Percentiles rank a stretch among this genome's conserved stretches.
Conservation (phyloP, 345 rosid genomes). For the Aquilaria malaccensis region DNA sequence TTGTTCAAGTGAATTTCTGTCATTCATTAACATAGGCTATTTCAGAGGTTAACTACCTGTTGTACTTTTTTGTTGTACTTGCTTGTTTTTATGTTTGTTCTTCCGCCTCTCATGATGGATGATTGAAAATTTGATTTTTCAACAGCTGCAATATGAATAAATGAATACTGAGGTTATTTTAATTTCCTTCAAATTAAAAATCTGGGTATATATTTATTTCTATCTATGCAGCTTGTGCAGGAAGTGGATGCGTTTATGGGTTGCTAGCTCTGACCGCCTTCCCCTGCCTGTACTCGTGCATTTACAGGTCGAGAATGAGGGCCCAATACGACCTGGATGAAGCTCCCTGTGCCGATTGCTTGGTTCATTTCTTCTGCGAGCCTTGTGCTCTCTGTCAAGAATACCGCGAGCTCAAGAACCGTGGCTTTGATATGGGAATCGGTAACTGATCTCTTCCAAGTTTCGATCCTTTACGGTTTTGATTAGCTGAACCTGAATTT, state of each 20-base stretch:
- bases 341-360: constrained; percentile 43
- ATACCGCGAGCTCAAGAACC: constrained; percentile 40
- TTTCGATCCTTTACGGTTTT: too few relatives aligned
- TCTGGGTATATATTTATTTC: too few relatives aligned
- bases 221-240: constrained; percentile 27
- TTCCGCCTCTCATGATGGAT: too few relatives aligned
- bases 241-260: constrained; percentile 37
- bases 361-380: constrained; percentile 44
- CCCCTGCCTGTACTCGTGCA: constrained; percentile 36
- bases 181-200: too few relatives aligned
- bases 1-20: too few relatives aligned
- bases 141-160: too few relatives aligned
- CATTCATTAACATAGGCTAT: too few relatives aligned
- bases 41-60: too few relatives aligned
- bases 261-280: constrained; percentile 26
- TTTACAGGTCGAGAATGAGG: constrained; percentile 34
- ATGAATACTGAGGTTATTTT: too few relatives aligned
- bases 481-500: too few relatives aligned
- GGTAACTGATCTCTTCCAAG: constrained; percentile 15
- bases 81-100: neutral
- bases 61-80: too few relatives aligned
- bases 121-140: too few relatives aligned
- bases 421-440: constrained; percentile 49
- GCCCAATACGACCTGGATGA: constrained; percentile 40
- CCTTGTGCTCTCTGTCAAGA: constrained; percentile 45